Percentiles rank a stretch among this genome's conserved stretches.
phyloP scores from a whole-genome alignment of 352 stramenopile species.

The Globisporangium mamillatum region DNA sequence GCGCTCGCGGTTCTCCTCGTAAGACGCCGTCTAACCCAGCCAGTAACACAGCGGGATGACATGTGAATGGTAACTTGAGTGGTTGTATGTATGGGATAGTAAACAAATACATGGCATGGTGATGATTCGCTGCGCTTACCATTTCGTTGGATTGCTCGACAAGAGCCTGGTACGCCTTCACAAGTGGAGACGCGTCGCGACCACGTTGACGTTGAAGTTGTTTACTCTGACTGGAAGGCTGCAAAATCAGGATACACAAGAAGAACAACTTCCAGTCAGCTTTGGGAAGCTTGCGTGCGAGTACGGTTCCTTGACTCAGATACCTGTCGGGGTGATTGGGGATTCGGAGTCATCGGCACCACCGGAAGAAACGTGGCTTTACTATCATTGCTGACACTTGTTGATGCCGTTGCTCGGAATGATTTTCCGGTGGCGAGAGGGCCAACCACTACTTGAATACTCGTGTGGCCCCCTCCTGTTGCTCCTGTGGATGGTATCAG shows the following conservation, averaged over 20 bases:
- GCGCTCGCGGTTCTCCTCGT: constrained; percentile 26
- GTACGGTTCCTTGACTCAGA: neutral
- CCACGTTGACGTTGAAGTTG: constrained; percentile 6
- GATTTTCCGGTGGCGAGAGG: neutral
- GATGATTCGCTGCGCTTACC: constrained; percentile 19
- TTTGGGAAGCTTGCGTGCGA: neutral
- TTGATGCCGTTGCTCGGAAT: neutral
- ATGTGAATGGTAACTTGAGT: neutral
- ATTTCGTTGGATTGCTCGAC: constrained; percentile 45
- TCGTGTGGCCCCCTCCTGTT: neutral
- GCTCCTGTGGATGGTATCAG: neutral
- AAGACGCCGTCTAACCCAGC: constrained; percentile 24
- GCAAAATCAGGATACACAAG: neutral
- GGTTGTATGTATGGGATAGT: neutral
- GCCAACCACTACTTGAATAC: neutral
- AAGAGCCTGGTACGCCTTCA: constrained; percentile 50
- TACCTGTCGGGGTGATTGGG: constrained; percentile 5
- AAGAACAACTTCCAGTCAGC: neutral
- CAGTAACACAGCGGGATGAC: neutral
- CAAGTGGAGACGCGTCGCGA: constrained; percentile 36
- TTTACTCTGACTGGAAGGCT: neutral
- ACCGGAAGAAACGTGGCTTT: constrained; percentile 11
- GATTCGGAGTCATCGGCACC: constrained; percentile 1
- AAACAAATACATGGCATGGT: neutral
- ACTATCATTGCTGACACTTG: neutral